Conservation (phyloP, 2,329 filamentous ascomycete genomes). For the Zasmidium citrigriseum region DNA sequence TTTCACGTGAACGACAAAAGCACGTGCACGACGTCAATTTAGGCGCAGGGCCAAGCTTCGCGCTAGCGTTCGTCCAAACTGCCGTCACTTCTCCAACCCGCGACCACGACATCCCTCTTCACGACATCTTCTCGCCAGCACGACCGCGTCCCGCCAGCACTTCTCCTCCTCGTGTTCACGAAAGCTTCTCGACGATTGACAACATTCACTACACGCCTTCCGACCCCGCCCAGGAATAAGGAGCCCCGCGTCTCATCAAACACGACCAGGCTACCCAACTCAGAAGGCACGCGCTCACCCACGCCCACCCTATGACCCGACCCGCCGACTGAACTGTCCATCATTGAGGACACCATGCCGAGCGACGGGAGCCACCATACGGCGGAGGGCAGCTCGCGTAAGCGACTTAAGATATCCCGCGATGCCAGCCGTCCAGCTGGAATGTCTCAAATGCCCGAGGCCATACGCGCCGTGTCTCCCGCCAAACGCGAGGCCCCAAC, state of each 20-base stretch:
- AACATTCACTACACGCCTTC: neutral
- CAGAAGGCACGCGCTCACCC: neutral
- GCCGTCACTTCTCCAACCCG: neutral
- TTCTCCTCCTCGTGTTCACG: no score
- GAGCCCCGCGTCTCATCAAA: neutral
- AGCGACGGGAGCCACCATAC: slow-evolving; percentile 16
- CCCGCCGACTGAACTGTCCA: neutral
- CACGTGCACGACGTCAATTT: no score
- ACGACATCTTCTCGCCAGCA: no score
- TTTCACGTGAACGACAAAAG: no score
- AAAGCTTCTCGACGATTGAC: neutral
- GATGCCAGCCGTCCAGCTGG: slow-evolving; percentile 15
- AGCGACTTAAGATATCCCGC: slow-evolving; percentile 26
- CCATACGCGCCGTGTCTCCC: slow-evolving; percentile 1
- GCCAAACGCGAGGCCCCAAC: slow-evolving; percentile 5
- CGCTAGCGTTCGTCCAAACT: no score
- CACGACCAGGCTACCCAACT: neutral
- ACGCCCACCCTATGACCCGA: neutral
- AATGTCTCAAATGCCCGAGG: neutral
- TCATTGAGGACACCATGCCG: slow-evolving; percentile 8
- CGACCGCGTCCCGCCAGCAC: no score
- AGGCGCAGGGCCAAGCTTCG: no score
- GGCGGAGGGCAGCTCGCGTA: slow-evolving; percentile 24
- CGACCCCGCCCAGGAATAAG: no score
- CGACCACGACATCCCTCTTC: neutral